A percentile compares a stretch with the other conserved stretches of the same genome.
Evolutionary conservation across 306 rosid species (phyloP).

Genomic region (Medicago ruthenica): DNA sequence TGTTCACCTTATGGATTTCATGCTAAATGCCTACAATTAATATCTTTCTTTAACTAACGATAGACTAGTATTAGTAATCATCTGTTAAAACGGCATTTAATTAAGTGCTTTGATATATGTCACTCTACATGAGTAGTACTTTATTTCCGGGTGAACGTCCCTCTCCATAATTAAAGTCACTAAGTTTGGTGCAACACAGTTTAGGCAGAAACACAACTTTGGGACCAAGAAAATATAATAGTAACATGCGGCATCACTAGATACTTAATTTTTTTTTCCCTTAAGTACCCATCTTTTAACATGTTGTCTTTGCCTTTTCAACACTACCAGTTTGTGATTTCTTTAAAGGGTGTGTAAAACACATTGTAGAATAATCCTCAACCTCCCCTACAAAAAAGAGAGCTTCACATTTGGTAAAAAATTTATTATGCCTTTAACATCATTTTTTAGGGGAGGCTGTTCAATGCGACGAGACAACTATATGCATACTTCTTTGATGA

Average conservation of each 20-base stretch:
- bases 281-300: background rate
- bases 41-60: background rate
- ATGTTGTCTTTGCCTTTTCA: conserved; percentile 1
- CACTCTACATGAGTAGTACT: background rate
- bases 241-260: background rate
- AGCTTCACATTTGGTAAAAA: background rate
- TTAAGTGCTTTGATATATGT: background rate
- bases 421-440: background rate
- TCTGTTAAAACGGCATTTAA: conserved; percentile 1
- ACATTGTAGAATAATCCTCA: background rate
- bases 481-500: background rate
- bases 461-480: background rate
- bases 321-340: background rate
- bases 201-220: conserved; percentile 8
- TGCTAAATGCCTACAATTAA: background rate
- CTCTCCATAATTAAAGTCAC: conserved; percentile 30
- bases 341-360: background rate
- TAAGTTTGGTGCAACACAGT: conserved; percentile 3
- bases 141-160: background rate
- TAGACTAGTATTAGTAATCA: background rate
- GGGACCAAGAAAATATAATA: background rate
- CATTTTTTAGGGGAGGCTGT: background rate
- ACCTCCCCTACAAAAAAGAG: no score
- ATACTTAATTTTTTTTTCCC: background rate
- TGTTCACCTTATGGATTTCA: background rate